Conservation (phyloP, 2,329 filamentous ascomycete species). For the Hypoxylon sp. region DNA sequence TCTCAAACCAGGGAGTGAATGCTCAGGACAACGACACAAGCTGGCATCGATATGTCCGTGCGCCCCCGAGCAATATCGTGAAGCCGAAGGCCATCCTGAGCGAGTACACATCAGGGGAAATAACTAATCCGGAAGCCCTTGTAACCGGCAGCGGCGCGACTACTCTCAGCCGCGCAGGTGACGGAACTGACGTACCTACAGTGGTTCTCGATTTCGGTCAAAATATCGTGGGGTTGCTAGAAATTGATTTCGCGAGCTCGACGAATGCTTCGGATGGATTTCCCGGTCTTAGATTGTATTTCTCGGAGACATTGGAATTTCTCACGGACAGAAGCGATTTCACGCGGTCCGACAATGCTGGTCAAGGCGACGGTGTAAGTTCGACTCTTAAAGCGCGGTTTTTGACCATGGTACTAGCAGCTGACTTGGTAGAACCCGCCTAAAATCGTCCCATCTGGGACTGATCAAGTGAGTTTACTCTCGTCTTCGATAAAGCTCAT, state of each 20-base stretch:
- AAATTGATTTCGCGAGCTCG: slow-evolving; percentile 60
- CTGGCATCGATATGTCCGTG: slow-evolving; percentile 61
- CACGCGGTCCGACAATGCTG: slow-evolving; percentile 63
- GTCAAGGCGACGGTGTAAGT: slow-evolving; percentile 46
- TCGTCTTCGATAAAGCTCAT: not conserved
- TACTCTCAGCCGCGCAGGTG: slow-evolving; percentile 52
- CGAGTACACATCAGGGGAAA: slow-evolving; percentile 56
- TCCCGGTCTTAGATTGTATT: slow-evolving; percentile 63
- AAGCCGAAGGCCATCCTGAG: slow-evolving; percentile 54
- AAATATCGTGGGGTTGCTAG: slow-evolving; percentile 62
- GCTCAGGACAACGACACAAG: slow-evolving; percentile 41
- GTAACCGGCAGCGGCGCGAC: slow-evolving; percentile 51
- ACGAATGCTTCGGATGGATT: slow-evolving; percentile 48
- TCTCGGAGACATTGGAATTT: slow-evolving; percentile 65
- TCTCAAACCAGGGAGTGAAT: slow-evolving; percentile 9
- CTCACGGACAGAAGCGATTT: slow-evolving; percentile 64
- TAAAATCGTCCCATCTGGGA: slow-evolving; percentile 61
- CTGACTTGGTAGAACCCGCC: slow-evolving; percentile 41
- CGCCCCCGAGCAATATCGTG: slow-evolving; percentile 55
- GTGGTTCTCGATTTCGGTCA: slow-evolving; percentile 67
- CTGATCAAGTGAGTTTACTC: slow-evolving; percentile 60
- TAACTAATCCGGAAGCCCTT: slow-evolving; percentile 58
- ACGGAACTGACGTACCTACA: slow-evolving; percentile 52
- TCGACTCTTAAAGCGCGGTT: not conserved
- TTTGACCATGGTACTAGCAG: not conserved